A percentile compares a stretch with the other conserved stretches of the same genome.
Evolutionary conservation across 805 yeast genomes (phyloP).

Genomic region (Priceomyces fermenticarens): DNA sequence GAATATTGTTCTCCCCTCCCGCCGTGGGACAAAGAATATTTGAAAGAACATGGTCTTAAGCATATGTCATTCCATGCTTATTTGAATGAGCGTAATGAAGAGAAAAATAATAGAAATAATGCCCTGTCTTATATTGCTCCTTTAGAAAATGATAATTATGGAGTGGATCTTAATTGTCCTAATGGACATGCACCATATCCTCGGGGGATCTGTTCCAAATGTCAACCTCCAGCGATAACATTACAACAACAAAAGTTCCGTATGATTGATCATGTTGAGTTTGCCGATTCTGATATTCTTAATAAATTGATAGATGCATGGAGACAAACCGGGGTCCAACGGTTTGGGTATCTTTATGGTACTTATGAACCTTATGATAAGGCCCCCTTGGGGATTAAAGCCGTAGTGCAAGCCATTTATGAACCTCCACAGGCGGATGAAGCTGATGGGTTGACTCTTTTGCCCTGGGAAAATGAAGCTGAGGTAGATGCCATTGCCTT

Average conservation of each 20-base stretch:
- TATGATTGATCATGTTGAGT: slow-evolving; percentile 97
- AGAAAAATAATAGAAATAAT: slow-evolving; percentile 56
- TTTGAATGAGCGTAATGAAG: slow-evolving; percentile 66
- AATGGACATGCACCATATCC: slow-evolving; percentile 95
- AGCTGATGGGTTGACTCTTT: slow-evolving; percentile 73
- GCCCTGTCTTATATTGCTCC: slow-evolving; percentile 74
- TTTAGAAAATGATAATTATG: slow-evolving; percentile 65
- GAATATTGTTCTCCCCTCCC: slow-evolving; percentile 95
- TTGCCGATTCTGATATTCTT: slow-evolving; percentile 67
- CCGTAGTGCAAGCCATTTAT: slow-evolving; percentile 88
- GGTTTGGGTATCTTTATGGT: slow-evolving; percentile 85
- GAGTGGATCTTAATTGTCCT: slow-evolving; percentile 61
- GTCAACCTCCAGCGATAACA: slow-evolving; percentile 95
- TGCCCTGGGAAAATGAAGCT: slow-evolving; percentile 53
- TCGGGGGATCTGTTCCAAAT: slow-evolving; percentile 87
- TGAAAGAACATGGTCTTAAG: slow-evolving; percentile 72
- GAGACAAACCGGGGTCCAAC: slow-evolving; percentile 85
- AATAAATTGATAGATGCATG: slow-evolving; percentile 86
- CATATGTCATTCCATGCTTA: slow-evolving; percentile 87
- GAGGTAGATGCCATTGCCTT: slow-evolving; percentile 53
- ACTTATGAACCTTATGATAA: slow-evolving; percentile 71
- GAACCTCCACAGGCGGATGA: slow-evolving; percentile 91
- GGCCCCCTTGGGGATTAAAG: slow-evolving; percentile 91
- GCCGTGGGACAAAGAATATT: slow-evolving; percentile 86
- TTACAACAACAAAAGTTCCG: slow-evolving; percentile 85